Conservation (phyloP, 495 filamentous ascomycete genomes). For the Evansstolkia leycettana region DNA sequence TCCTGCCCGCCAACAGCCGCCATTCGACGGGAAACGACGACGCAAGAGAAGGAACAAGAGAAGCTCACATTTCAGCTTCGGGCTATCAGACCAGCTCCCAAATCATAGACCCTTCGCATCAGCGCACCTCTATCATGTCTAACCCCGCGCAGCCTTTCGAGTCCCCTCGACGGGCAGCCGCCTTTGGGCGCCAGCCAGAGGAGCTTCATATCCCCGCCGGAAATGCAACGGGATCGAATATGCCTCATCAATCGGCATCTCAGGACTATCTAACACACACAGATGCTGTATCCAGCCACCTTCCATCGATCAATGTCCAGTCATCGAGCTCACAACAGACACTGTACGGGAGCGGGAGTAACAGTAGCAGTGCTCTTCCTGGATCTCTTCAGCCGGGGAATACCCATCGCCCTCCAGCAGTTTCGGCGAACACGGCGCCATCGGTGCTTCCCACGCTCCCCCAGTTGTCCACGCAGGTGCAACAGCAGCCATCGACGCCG, state of each 20-base stretch:
- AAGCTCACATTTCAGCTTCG: conserved; percentile 9
- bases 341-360: conserved; percentile 33
- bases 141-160: conserved; percentile 40
- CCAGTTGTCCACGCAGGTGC: conserved; percentile 37
- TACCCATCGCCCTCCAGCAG: conserved; percentile 46
- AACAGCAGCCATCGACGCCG: conserved; percentile 52
- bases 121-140: conserved; percentile 20
- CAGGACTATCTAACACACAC: conserved; percentile 36
- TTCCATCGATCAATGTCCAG: conserved; percentile 57
- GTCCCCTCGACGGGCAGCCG: conserved; percentile 38
- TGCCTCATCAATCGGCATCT: conserved; percentile 35
- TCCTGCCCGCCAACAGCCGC: not conserved
- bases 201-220: conserved; percentile 68
- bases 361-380: conserved; percentile 39
- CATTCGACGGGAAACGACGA: no score
- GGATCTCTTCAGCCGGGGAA: conserved; percentile 60
- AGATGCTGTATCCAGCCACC: conserved; percentile 16
- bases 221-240: conserved; percentile 26
- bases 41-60: conserved; percentile 3
- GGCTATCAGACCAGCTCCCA: conserved; percentile 4
- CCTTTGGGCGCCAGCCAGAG: conserved; percentile 45
- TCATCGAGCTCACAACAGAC: conserved; percentile 45
- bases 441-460: conserved; percentile 59
- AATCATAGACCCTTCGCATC: conserved; percentile 1
- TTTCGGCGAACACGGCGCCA: conserved; percentile 61